Base-by-base conservation (phyloP, 768 basidiomycete species). In the Mycena epipterygia region DNA sequence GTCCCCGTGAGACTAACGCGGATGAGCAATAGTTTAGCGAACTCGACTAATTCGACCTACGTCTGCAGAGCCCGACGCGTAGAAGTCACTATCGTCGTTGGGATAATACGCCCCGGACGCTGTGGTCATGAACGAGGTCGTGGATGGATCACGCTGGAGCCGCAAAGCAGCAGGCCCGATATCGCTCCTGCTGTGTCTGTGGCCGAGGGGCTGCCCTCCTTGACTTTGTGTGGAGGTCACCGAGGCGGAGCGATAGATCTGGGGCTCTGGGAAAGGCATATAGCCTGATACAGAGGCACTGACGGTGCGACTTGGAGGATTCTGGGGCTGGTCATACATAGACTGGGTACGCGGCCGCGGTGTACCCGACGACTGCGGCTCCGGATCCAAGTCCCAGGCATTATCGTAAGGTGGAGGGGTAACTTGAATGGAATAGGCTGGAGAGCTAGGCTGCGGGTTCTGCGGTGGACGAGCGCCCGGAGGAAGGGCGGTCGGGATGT, bases 241-340 rank as follows among this genome's bases (percentile, higher is more conserved):
- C 78, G 89, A 89, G 8, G 78, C 73, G 21, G 88, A 84, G 60
- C 87, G 86, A 66, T 85, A 81, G 32, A 89, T 68, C 70, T 87
- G 85, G 16, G 89, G 86, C 53, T 91, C 88, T 29, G 89, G 88
- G 69, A 89, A 88, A 8, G 83, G 69, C 21, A 87, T 76, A 11
- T 76, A 74, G 27, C 70, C 67, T 39, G 74, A 72, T 6, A 68
- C 70, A 56, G 82, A 73, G n/a, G 79, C 79, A 73, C 84, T 88
- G 32, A 77, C 75, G 17, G 88, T 73, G 57, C 86, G 82, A 63
- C 75, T 81, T 37, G 81, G 78, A 29, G 79, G 76, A 67, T 67
- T 79, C 32, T 72, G 75, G 29, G 76, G 66, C 17, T 76, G 35
- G 8, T 79, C 73, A 51, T 77, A 71, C 67, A 82, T 77, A 3